Conservation (phyloP, 768 basidiomycete genomes). For the Amanita polypyramis region DNA sequence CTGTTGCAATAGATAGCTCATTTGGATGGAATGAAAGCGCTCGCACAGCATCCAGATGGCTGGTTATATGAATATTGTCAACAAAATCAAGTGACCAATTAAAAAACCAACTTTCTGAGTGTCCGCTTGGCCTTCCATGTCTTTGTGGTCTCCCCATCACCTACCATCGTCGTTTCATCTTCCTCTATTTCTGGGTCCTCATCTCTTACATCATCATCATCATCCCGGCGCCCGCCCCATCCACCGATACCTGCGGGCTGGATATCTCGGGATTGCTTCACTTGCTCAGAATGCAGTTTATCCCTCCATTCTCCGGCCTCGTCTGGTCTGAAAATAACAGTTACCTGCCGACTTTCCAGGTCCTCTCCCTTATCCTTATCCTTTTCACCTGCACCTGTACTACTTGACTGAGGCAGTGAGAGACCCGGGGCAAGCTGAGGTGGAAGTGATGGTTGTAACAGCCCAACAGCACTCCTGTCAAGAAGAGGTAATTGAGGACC, state of each 20-base stretch:
- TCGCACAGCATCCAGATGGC: conserved; percentile 90
- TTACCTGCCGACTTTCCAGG: conserved; percentile 44
- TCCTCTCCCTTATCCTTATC: conserved; percentile 41
- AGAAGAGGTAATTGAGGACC: conserved; percentile 30
- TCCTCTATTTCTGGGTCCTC: conserved; percentile 60
- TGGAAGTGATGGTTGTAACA: conserved; percentile 29
- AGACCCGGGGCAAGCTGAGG: conserved; percentile 22
- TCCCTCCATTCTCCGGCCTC: conserved; percentile 83
- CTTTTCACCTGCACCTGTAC: conserved; percentile 22
- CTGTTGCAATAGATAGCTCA: conserved; percentile 81
- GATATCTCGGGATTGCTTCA: conserved; percentile 29
- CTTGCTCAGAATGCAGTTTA: conserved; percentile 50
- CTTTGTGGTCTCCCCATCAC: conserved; percentile 61
- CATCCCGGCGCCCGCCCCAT: conserved; percentile 44
- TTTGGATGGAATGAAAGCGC: conserved; percentile 84
- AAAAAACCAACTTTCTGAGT: conserved; percentile 68
- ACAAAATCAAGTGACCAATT: conserved; percentile 11
- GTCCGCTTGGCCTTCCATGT: conserved; percentile 83
- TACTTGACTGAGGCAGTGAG: conserved; percentile 21
- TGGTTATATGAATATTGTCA: conserved; percentile 22
- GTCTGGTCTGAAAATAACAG: conserved; percentile 82
- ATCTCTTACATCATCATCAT: conserved; percentile 62
- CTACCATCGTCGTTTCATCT: conserved; percentile 52
- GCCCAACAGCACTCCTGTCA: conserved; percentile 35
- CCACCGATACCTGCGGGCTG: conserved; percentile 26